phyloP scores from a whole-genome alignment of 306 rosid species.

The Dryas octopetala region DNA sequence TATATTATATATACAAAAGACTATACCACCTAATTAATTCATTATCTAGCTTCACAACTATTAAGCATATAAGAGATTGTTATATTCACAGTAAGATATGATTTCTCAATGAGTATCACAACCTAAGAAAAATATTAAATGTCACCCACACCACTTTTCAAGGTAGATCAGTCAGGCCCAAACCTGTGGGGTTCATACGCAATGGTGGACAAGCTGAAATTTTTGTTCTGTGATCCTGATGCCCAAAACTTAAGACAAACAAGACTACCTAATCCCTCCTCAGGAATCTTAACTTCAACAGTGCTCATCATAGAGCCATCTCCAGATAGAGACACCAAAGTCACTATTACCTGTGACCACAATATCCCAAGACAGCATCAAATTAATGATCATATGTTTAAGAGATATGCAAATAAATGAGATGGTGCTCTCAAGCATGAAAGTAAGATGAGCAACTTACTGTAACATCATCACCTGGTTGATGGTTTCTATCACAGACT shows the following conservation, averaged over 20 bases:
- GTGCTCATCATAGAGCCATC: constrained; percentile 94
- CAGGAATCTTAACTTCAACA: constrained; percentile 76
- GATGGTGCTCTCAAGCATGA: constrained; percentile 6
- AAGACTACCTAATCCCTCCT: constrained; percentile 82
- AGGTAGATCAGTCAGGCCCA: not conserved
- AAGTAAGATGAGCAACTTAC: constrained; percentile 47
- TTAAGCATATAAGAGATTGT: not conserved
- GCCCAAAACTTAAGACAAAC: constrained; percentile 90
- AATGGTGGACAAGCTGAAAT: constrained; percentile 67
- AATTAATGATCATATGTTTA: constrained; percentile 10
- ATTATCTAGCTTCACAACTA: constrained; percentile 21
- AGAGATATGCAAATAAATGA: not conserved
- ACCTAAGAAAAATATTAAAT: not conserved
- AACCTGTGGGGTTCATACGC: constrained; percentile 97
- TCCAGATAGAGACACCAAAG: constrained; percentile 59
- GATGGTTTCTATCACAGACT: constrained; percentile 95
- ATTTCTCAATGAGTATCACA: not conserved
- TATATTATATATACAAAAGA: constrained; percentile 16
- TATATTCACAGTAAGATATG: too few species aligned
- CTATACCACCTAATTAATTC: not conserved
- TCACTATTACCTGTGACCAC: constrained; percentile 61
- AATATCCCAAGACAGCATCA: constrained; percentile 19
- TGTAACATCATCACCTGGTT: constrained; percentile 88
- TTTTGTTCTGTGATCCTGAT: constrained; percentile 57
- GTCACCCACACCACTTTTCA: not conserved